A percentile compares a stretch with the other conserved stretches of the same genome.
Conservation (phyloP, 1,284 basidiomycete genomes). For the Tylopilus sp. region DNA sequence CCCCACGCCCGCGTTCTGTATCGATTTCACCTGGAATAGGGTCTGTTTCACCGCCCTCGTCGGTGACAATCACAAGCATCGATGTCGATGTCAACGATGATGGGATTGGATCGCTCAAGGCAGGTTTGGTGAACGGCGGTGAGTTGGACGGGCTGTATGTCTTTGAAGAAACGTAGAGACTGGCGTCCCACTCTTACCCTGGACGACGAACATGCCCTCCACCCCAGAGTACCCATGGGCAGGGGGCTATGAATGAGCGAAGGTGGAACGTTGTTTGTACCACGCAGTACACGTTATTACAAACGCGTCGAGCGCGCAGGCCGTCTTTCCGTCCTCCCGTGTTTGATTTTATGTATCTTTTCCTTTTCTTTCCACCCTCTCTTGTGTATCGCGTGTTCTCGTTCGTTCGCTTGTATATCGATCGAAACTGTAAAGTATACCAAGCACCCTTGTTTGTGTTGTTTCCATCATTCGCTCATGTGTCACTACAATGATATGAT, state of each 20-base stretch:
- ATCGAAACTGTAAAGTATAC: conserved; percentile 34
- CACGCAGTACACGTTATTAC: conserved; percentile 7
- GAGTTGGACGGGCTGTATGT: conserved; percentile 45
- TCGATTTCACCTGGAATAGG: conserved; percentile 14
- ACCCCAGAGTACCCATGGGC: conserved; percentile 20
- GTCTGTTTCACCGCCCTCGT: conserved; percentile 30
- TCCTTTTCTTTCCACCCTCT: neutral
- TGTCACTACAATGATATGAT: neutral
- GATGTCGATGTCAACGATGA: conserved; percentile 28
- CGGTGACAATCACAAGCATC: conserved; percentile 26
- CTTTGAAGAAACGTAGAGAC: conserved; percentile 36
- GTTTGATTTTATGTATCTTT: conserved; percentile 24
- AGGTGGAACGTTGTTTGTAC: neutral
- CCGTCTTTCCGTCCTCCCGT: neutral
- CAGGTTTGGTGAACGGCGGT: conserved; percentile 43
- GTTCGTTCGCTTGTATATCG: conserved; percentile 20
- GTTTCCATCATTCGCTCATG: neutral
- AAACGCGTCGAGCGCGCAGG: conserved; percentile 15
- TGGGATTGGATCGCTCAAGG: conserved; percentile 33
- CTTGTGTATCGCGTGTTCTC: neutral
- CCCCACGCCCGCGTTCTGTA: conserved; percentile 17
- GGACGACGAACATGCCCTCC: conserved; percentile 7
- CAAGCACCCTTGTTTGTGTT: conserved; percentile 11
- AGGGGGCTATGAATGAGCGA: conserved; percentile 3
- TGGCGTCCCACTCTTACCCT: neutral